These are phyloP conservation scores for Elongisporangium undulatum DNA, from an alignment of 352 stramenopile species.

Conservation along the genomic window DNA sequence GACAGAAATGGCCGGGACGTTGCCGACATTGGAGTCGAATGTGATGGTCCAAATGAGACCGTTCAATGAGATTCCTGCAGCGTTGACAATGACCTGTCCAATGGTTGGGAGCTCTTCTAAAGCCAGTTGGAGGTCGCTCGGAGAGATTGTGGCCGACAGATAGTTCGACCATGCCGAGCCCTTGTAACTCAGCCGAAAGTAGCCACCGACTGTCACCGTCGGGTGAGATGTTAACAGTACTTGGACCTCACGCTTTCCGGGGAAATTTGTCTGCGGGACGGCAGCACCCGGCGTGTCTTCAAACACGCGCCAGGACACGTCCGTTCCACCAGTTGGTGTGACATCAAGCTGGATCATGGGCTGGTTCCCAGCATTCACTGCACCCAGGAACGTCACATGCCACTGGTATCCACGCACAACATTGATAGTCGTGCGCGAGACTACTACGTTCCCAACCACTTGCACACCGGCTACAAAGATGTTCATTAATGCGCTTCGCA, in stretches of 20 bases:
- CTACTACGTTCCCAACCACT: slow-evolving; percentile 39
- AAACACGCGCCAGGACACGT: slow-evolving; percentile 37
- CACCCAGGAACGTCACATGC: slow-evolving; percentile 63
- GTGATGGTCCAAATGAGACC: slow-evolving; percentile 74
- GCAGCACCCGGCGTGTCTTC: slow-evolving; percentile 43
- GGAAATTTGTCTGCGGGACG: slow-evolving; percentile 36
- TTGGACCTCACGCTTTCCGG: slow-evolving; percentile 68
- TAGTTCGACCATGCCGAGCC: slow-evolving; percentile 69
- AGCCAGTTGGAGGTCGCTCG: slow-evolving; percentile 38
- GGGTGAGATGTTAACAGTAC: slow-evolving; percentile 58
- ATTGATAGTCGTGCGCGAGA: slow-evolving; percentile 54
- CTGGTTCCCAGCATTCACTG: slow-evolving; percentile 40
- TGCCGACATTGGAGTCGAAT: slow-evolving; percentile 67
- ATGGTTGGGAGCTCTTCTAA: slow-evolving; percentile 65
- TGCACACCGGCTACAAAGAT: slow-evolving; percentile 35
- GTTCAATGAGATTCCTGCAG: slow-evolving; percentile 20
- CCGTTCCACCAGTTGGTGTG: slow-evolving; percentile 13
- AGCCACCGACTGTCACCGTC: slow-evolving; percentile 33
- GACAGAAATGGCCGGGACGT: slow-evolving; percentile 38
- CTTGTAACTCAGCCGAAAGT: slow-evolving; percentile 72
- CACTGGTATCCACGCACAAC: slow-evolving; percentile 69
- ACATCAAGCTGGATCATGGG: slow-evolving; percentile 56
- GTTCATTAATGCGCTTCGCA: slow-evolving; percentile 88
- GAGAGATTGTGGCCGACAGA: slow-evolving; percentile 32
- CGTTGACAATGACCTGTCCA: slow-evolving; percentile 44